Evolutionary conservation across 441 rosid species (phyloP), one percentile per base, ranked within the genome.

Genomic region (Cnidoscolus chayamansa): DNA sequence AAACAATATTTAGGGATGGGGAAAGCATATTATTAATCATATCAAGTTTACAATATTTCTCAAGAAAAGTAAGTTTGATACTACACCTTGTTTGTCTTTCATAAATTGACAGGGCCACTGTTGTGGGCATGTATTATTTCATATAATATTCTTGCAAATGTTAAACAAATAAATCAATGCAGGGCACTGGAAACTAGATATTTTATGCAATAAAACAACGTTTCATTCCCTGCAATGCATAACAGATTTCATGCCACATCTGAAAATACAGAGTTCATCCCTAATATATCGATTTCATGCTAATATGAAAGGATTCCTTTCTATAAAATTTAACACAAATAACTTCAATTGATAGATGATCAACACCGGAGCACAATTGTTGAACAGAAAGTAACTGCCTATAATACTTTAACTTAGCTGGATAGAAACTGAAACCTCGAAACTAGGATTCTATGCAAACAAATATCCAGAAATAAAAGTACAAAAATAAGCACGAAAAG

Each of bases 311-410:
- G n/a, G n/a, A 49, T 60, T 31, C 19, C 45, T 53, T 72, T 40
- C 1, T 57, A 30, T 30, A 66, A 19, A 37, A 68, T 51, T 19
- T 58, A 57, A 64, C 70, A 19, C 4, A 25, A 25, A 25, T 25
- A 63, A 11, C 61, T 63, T 31, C 51, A 58, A 72, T n/a, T 30
- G n/a, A 53, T 30, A 65, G 57, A 11, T 58, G 70, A 49, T 50
- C 65, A 55, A 17, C 13, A 7, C 11, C 43, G 32, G 11, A 31
- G 19, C 10, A 35, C 2, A 69, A 40, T 8, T 43, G 20, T 56
- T 40, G 49, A 69, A 31, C 64, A 57, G 54, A 1, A 20, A 19
- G 40, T 12, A 56, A 20, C 16, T 20, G 57, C 54, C 50, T 11
- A 20, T 10, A 8, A 56, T 43, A 43, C 43, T 55, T 68, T 63